A percentile compares a stretch with the other conserved stretches of the same genome.
phyloP scores from a whole-genome alignment of 2,329 filamentous ascomycete genomes.

The Plenodomus lindquistii region DNA sequence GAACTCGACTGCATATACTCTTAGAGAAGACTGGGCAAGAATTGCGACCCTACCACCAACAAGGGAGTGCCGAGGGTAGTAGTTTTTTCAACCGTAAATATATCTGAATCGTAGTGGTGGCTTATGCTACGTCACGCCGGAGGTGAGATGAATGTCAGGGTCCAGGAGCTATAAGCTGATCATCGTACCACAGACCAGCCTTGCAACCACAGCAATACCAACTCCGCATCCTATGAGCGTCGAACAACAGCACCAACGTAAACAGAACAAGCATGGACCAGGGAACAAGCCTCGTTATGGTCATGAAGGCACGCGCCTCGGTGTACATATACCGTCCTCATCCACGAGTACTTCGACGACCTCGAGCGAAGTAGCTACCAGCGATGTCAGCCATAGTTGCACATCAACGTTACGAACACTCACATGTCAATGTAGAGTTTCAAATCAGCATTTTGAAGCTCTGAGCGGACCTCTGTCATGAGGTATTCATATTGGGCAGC shows the following conservation, averaged over 20 bases:
- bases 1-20: too few relatives aligned
- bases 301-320: not conserved
- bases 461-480: conserved; percentile 31
- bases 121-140: not conserved
- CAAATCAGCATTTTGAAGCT: conserved; percentile 33
- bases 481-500: conserved; percentile 34
- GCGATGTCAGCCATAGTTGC: conserved; percentile 12
- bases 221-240: not conserved
- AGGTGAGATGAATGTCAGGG: not conserved
- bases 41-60: too few relatives aligned
- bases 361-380: conserved; percentile 37
- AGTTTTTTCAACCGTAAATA: too few relatives aligned
- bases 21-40: too few relatives aligned
- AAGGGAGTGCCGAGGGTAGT: too few relatives aligned
- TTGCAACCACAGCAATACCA: not conserved
- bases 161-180: not conserved
- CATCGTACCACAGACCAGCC: not conserved
- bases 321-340: conserved; percentile 2
- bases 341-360: conserved; percentile 29
- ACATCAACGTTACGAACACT: conserved; percentile 9
- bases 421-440: conserved; percentile 45
- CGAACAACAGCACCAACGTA: not conserved
- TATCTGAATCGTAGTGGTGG: not conserved
- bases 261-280: not conserved
- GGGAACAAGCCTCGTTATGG: not conserved